phyloP scores from a whole-genome alignment of 768 basidiomycete genomes.

The Pisolithus microcarpus region DNA sequence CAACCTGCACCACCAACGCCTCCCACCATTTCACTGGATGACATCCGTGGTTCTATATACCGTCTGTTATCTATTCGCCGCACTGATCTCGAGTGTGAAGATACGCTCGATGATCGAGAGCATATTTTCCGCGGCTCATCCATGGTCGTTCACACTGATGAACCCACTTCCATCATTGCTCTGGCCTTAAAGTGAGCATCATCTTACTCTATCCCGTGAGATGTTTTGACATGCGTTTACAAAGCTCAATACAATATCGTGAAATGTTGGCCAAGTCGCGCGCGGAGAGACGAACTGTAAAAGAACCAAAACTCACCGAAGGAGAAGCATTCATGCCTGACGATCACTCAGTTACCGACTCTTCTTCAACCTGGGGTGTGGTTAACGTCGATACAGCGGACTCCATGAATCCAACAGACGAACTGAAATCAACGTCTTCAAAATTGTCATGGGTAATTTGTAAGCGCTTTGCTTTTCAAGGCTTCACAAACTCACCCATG shows the following conservation, averaged over 20 bases:
- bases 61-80: slow-evolving; percentile 47
- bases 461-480: slow-evolving; percentile 31
- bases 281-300: slow-evolving; percentile 64
- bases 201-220: neutral
- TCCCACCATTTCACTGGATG: slow-evolving; percentile 49
- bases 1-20: slow-evolving; percentile 36
- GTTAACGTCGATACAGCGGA: slow-evolving; percentile 74
- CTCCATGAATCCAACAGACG: slow-evolving; percentile 64
- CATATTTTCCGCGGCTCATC: slow-evolving; percentile 92
- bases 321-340: slow-evolving; percentile 92
- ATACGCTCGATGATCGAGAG: slow-evolving; percentile 72
- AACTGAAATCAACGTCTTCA: slow-evolving; percentile 66
- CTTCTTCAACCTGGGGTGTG: slow-evolving; percentile 87
- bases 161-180: slow-evolving; percentile 96
- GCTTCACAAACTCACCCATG: neutral
- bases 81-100: slow-evolving; percentile 53
- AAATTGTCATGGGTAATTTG: slow-evolving; percentile 79
- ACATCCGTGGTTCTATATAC: slow-evolving; percentile 62
- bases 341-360: slow-evolving; percentile 73
- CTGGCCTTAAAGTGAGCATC: slow-evolving; percentile 74
- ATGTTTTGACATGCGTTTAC: slow-evolving; percentile 4
- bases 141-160: slow-evolving; percentile 93
- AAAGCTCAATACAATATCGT: slow-evolving; percentile 73
- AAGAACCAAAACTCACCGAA: slow-evolving; percentile 50
- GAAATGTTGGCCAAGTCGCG: slow-evolving; percentile 74